Base-by-base conservation (phyloP, 2,329 filamentous ascomycete genomes). In the Diplocarpon mali region DNA sequence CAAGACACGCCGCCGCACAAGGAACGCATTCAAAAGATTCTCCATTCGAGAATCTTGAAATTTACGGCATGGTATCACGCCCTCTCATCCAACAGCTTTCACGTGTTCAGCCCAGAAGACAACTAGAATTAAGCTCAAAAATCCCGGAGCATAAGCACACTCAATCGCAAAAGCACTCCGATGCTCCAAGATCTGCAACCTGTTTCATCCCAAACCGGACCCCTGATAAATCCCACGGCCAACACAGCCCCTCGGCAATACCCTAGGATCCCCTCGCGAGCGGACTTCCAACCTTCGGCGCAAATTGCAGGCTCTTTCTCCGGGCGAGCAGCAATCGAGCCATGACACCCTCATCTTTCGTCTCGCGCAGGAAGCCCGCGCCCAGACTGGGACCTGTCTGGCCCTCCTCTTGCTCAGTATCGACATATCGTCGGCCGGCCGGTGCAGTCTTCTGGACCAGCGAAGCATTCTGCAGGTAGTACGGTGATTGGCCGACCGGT, bases 261-360 rank as follows among this genome's bases (percentile, higher is more conserved):
- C 35, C 24, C 36, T 38, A n/a, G n/a, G 20, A 3, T 8, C 54
- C 66, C 56, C 69, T 76, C 20, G 76, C 72, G 54, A 89, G 65
- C 2, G 84, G 85, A 62, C 84, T 89, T 14, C 75, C 80, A 46
- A 86, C 67, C 64, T 83, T 83, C 27, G 84, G 85, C 28, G 82
- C 82, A 67, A 80, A 87, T 58, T 85, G 82, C 62, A 87, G 61
- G 58, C 82, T 90, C 73, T 85, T 87, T 49, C 85, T 72, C 49
- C 83, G 71, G 0, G 83, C 83, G 10, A 80, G 78, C 70, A 85
- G 77, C 49, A 89, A 66, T 38, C 60, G 52, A 55, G 57, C 55
- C 61, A 63, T 61, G 15, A 63, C 55, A 45, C 67, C 67, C 55
- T 67, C 59, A 55, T 80, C 72, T 62, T 75, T 75, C 40, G 73